Evolutionary conservation across 2,329 filamentous ascomycete genomes (phyloP).

Genomic region (Penicillium oxalicum): DNA sequence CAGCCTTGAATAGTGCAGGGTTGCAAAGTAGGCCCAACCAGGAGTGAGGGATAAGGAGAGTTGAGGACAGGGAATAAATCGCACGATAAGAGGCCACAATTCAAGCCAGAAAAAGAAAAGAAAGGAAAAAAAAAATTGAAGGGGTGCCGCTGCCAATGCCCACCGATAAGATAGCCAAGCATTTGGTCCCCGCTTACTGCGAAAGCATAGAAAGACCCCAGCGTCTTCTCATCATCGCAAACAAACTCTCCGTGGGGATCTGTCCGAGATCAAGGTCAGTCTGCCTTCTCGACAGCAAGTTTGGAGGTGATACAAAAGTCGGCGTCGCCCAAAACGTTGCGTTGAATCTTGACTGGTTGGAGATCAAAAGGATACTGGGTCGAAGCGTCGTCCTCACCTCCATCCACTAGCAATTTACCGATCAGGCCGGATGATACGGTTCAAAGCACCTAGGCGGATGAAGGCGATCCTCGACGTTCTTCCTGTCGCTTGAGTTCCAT

Average conservation of each 20-base stretch:
- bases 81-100: constrained; percentile 5
- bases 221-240: no score
- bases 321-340: no score
- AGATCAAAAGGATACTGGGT: no score
- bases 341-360: no score
- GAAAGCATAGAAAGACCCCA: no score
- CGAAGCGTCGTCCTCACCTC: no score
- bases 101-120: constrained; percentile 9
- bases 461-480: constrained; percentile 9
- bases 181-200: no score
- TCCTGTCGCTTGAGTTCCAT: constrained; percentile 19
- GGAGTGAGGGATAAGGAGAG: constrained; percentile 6
- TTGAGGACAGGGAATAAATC: constrained; percentile 6
- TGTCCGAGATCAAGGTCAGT: no score
- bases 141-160: background rate
- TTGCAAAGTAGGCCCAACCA: background rate
- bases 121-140: background rate
- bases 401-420: no score
- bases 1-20: no score
- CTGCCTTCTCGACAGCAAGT: background rate
- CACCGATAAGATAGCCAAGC: no score
- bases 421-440: background rate
- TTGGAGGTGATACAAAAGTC: background rate
- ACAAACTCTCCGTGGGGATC: no score
- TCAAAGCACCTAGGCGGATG: background rate